Evolutionary conservation across 805 yeast genomes (phyloP), one percentile per base, ranked within the genome.

Genomic region (Vanderwaltozyma yarrowii): DNA sequence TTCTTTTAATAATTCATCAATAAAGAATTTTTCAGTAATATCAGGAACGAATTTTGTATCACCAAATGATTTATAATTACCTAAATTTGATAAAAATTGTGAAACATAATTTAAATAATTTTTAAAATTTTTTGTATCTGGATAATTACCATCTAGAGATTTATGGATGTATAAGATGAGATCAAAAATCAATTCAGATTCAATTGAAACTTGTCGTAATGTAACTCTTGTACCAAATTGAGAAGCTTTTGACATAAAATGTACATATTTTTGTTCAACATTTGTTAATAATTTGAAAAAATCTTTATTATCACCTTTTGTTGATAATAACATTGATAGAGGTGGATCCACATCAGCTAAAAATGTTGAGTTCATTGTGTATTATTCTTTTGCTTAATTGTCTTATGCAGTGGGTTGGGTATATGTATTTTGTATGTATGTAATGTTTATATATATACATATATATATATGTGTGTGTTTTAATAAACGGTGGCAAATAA

Each of bases 11-110:
- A 37, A 13, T 18, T 13, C 20, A 27, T 37, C 16, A 21, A 32
- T 16, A 4, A 85, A 77, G 6, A 68, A 67, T 0, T 59, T 70
- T 24, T 47, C 52, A 0, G 69, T 40, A 29, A 84, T 51, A 36
- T 74, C 64, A 30, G 96, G 96, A 45, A 86, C 69, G 52, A 86
- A 86, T 60, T 86, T 86, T 49, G 75, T 74, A 62, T 86, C 95
- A 47, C 96, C 96, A 58, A 86, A 86, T 1, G 92, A 80, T 62
- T 80, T 86, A 63, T 73, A 82, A 53, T 82, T 82, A 47, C 92
- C 92, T 57, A 78, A 66, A 59, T 82, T 82, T 28, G 78, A 66
- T 44, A 82, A 64, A 52, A 82, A 77, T 64, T 82, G 89, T 30
- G 86, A 80, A 23, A 78, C 80, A 57, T 74, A 85, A 53, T 80